phyloP scores from a whole-genome alignment of 805 yeast genomes.

The Barnettozyma californica region DNA sequence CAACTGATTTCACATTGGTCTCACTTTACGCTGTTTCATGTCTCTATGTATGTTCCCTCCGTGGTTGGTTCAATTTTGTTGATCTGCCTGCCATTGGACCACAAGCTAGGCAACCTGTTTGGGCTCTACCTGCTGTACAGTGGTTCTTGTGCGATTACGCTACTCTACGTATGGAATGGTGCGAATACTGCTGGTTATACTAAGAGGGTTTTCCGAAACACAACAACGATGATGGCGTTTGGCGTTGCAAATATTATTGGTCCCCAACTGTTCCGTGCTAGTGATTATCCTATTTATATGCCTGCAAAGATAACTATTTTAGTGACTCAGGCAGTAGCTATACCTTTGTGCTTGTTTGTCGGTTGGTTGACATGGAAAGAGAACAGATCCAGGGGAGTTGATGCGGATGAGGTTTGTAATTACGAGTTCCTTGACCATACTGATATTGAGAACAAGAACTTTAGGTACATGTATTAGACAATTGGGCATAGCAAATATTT shows the following conservation, averaged over 20 bases:
- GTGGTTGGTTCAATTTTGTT: slow-evolving; percentile 47
- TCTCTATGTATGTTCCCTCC: slow-evolving; percentile 39
- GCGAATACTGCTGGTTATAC: slow-evolving; percentile 57
- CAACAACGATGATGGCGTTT: slow-evolving; percentile 46
- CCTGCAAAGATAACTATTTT: slow-evolving; percentile 57
- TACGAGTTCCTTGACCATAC: slow-evolving; percentile 8
- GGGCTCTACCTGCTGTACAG: slow-evolving; percentile 44
- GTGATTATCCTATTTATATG: slow-evolving; percentile 43
- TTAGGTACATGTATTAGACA: slow-evolving; percentile 9
- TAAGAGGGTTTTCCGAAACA: slow-evolving; percentile 46
- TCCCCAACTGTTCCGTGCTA: slow-evolving; percentile 51
- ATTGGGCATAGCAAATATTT: too few species aligned
- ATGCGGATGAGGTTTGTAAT: slow-evolving; percentile 37
- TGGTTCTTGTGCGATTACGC: slow-evolving; percentile 49
- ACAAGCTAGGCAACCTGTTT: slow-evolving; percentile 39
- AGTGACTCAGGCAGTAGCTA: slow-evolving; percentile 42
- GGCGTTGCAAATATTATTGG: slow-evolving; percentile 52
- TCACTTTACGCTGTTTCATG: slow-evolving; percentile 28
- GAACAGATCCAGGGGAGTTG: slow-evolving; percentile 44
- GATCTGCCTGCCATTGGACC: slow-evolving; percentile 29
- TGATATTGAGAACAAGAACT: slow-evolving; percentile 7
- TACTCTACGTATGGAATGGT: slow-evolving; percentile 52
- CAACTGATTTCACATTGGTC: slow-evolving; percentile 32
- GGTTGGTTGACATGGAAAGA: slow-evolving; percentile 37
- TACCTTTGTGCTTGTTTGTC: slow-evolving; percentile 35